Base-by-base conservation (phyloP, 768 basidiomycete species). In the Podaxis sp. region DNA sequence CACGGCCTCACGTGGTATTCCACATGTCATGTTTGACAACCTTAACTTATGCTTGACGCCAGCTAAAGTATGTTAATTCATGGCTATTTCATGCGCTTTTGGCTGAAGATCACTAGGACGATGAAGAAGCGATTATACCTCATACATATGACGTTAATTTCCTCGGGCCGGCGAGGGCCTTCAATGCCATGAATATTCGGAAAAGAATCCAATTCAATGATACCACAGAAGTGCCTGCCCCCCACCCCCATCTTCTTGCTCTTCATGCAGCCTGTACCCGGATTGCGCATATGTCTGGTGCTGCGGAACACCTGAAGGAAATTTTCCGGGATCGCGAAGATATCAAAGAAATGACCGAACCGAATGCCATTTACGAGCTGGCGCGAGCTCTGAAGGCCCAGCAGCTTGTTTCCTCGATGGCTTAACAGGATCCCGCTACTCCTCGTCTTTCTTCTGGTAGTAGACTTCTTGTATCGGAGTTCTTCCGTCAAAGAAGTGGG, bases 271-370 rank as follows among this genome's bases (percentile, higher is more conserved):
- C 72, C n/a, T 73, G 72, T 63, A 71, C 74, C 9, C 64, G 65
- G 51, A 65, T 74, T 50, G 72, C 69, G 11, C 71, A 74, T 64
- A 64, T 75, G 55, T 77, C 75, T 13, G 74, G 76, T 38, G 75
- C 73, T 11, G 66, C 53, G 9, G 72, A 71, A 57, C 66, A 73
- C 64, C 61, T 75, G 7, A 66, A 69, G 24, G 63, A 57, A 8
- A 22, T 68, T n/a, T 65, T 61, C 13, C 52, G 68, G 22, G 64
- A 73, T 27, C 25, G 67, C 19, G 75, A 74, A 51, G 65, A 56
- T 41, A 66, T 52, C 33, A 33, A 33, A 33, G 33, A 33, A 33
- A 33, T 33, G 33, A 33, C 33, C 2, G 33, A 33, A 9, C 33
- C 33, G 33, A 33, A 33, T 33, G 8, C 33, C 2, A 8, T 19